Percentiles rank a stretch among this genome's conserved stretches.
Evolutionary conservation across 2,329 filamentous ascomycete species (phyloP).

Genomic region (Cercospora sp.): DNA sequence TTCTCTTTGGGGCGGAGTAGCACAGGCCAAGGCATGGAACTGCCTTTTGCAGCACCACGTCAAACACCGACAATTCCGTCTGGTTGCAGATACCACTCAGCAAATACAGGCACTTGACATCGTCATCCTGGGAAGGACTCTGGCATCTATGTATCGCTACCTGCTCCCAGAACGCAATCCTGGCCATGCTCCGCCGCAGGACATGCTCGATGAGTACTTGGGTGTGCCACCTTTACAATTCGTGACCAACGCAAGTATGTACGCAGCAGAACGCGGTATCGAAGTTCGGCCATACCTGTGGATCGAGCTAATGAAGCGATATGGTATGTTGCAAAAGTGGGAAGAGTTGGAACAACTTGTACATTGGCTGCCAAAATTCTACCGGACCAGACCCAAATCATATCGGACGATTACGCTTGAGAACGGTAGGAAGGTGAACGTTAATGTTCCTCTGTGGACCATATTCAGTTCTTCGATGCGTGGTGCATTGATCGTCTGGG

Average conservation of each 20-base stretch:
- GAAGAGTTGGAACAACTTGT: constrained; percentile 54
- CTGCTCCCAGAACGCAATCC: constrained; percentile 43
- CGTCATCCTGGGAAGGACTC: constrained; percentile 46
- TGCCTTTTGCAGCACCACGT: constrained; percentile 47
- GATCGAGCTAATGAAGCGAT: constrained; percentile 59
- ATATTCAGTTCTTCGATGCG: constrained; percentile 32
- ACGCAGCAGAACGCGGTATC: constrained; percentile 34
- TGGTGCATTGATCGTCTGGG: constrained; percentile 39
- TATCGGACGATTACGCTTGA: neutral
- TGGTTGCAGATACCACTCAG: constrained; percentile 43
- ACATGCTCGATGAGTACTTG: constrained; percentile 6
- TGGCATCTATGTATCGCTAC: constrained; percentile 45
- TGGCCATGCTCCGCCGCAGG: constrained; percentile 40
- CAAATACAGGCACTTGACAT: constrained; percentile 52
- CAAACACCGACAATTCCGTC: constrained; percentile 30
- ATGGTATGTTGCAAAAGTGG: constrained; percentile 58
- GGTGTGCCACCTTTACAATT: constrained; percentile 42
- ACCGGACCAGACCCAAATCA: constrained; percentile 3
- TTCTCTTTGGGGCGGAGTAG: constrained; percentile 38
- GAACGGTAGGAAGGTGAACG: neutral
- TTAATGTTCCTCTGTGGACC: constrained; percentile 1
- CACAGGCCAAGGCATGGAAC: constrained; percentile 49
- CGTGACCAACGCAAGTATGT: constrained; percentile 51
- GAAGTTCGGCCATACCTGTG: constrained; percentile 51
- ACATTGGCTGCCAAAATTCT: constrained; percentile 50